Evolutionary conservation across 2,329 filamentous ascomycete species (phyloP).

Genomic region (Talaromyces sp.): DNA sequence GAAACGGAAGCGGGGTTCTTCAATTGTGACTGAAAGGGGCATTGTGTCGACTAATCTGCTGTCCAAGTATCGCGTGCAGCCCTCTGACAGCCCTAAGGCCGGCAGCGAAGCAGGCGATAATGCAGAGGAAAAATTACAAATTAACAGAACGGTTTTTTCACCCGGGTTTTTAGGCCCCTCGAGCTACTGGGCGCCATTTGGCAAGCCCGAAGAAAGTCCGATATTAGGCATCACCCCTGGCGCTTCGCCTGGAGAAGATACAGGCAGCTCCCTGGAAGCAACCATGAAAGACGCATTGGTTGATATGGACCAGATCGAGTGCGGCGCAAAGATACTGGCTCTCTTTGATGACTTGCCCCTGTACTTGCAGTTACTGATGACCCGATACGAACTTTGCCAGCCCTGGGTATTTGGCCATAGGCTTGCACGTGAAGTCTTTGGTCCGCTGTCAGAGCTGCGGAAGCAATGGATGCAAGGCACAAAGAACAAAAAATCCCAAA

Average conservation of each 20-base stretch:
- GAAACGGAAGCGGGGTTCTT: conserved; percentile 7
- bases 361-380: conserved; percentile 2
- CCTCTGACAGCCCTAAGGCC: neutral
- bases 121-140: neutral
- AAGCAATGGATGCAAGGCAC: conserved; percentile 6
- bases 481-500: neutral
- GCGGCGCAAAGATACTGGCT: conserved; percentile 6
- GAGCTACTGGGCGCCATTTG: conserved; percentile 16
- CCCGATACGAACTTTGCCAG: neutral
- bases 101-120: neutral
- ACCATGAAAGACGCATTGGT: neutral
- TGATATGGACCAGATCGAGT: conserved; percentile 8
- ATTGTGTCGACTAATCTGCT: conserved; percentile 5
- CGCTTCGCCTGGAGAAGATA: neutral
- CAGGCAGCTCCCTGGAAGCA: conserved; percentile 3
- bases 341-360: conserved; percentile 7
- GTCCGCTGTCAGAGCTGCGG: neutral
- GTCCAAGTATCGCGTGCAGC: conserved; percentile 6
- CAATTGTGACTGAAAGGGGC: conserved; percentile 2
- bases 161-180: conserved; percentile 19
- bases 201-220: conserved; percentile 9
- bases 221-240: neutral
- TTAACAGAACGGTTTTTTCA: neutral
- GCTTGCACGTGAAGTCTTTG: conserved; percentile 1
- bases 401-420: conserved; percentile 7